Base-by-base conservation (phyloP, 148 eudicot species). In the Rhododendron kiyosumense region DNA sequence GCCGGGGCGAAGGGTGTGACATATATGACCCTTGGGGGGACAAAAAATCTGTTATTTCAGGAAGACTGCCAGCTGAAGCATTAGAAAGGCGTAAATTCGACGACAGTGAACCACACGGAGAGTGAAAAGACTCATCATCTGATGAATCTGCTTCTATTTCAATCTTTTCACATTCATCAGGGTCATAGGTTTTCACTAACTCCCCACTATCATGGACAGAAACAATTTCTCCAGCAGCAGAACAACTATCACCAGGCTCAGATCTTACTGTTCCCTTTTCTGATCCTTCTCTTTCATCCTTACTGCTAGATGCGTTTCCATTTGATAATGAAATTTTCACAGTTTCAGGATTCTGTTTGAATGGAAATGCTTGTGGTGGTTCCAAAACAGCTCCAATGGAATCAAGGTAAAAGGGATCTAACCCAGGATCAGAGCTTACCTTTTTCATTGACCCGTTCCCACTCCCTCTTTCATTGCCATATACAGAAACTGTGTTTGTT, bases 81-180 rank as follows among this genome's bases (percentile, higher is more conserved):
- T 91, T 93, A 43, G 98, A 96, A 38, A 90, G 89, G 83, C 99
- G 82, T 3, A 51, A 67, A 32, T 89, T 85, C 43, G 94, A 90
- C 38, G 94, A 88, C 28, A 84, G 87, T 1, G 98, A 96, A 85
- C 92, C 86, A 38, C 90, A 86, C 9, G 95, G 51, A 74, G 99
- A 96, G 83, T 96, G 98, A 51, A 96, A 96, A 41, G 96, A 95
- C 84, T 95, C 98, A 86, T 90, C 98, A 5, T 95, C 94, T 24
- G 92, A 92, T 81, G 85, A 65, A n/a, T 87, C 83, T 79, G 79
- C 86, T 12, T 28, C 73, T 79, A 1, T 11, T 32, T 88, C 90
- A 10, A 3, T 71, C 30, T 30, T 71, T 13, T 71, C 87, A 71
- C 88, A 91, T 36, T 85, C 90, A 82, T 89, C 89, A 79, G 91